Conservation (phyloP, 2,329 filamentous ascomycete genomes). For the Colletotrichum higginsianum region DNA sequence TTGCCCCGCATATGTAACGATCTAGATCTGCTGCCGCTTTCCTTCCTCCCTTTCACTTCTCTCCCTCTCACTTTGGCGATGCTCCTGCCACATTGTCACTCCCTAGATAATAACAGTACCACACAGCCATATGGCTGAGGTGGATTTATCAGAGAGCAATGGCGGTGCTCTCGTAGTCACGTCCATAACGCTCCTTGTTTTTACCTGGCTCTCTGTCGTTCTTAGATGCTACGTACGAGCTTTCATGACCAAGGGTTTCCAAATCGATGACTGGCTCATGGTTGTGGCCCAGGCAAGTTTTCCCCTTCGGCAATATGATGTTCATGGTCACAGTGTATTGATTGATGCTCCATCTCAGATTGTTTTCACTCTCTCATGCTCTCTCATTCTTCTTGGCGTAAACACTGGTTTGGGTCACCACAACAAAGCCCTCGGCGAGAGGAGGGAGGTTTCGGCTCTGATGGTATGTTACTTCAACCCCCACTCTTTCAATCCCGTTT, state of each 20-base stretch:
- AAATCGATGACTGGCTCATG: slow-evolving; percentile 70
- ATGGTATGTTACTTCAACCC: slow-evolving; percentile 52
- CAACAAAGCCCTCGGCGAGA: slow-evolving; percentile 59
- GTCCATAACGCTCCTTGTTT: slow-evolving; percentile 54
- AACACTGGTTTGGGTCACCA: slow-evolving; percentile 62
- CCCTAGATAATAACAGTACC: slow-evolving; percentile 13
- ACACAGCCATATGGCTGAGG: slow-evolving; percentile 50
- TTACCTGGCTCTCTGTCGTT: slow-evolving; percentile 60
- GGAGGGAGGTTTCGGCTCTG: slow-evolving; percentile 60
- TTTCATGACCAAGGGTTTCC: slow-evolving; percentile 60
- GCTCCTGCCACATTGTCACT: slow-evolving; percentile 25
- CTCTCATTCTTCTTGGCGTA: slow-evolving; percentile 62
- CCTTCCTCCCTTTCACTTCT: not conserved
- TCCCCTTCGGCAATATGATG: slow-evolving; percentile 11
- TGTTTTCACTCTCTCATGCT: slow-evolving; percentile 64
- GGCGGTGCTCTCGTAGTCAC: slow-evolving; percentile 55
- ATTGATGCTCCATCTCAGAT: slow-evolving; percentile 48
- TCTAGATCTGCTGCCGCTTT: slow-evolving; percentile 2
- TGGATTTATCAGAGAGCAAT: slow-evolving; percentile 57
- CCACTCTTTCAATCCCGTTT: not conserved
- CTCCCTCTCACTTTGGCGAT: slow-evolving; percentile 15
- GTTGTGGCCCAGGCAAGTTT: slow-evolving; percentile 60
- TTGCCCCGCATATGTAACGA: slow-evolving; percentile 23
- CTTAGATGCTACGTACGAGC: slow-evolving; percentile 62
- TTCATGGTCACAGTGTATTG: not conserved